Percentiles rank a stretch among this genome's conserved stretches.
Conservation (phyloP, 2,329 filamentous ascomycete genomes). For the Calonectria pseudoreteaudii region DNA sequence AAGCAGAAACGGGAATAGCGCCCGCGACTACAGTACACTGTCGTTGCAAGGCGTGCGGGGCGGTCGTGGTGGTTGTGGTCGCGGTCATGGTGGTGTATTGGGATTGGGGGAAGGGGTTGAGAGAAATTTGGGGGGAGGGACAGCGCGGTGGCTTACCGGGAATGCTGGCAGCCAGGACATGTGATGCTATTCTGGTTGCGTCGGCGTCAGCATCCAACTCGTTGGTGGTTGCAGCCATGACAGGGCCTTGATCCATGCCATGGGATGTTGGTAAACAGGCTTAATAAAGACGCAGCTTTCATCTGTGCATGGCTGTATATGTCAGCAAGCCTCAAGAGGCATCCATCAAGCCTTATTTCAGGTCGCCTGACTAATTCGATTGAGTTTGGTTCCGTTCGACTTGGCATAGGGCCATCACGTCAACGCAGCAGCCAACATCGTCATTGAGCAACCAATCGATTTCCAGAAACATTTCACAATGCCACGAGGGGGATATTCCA, state of each 20-base stretch:
- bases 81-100: background rate
- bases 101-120: constrained; percentile 1
- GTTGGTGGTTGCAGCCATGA: background rate
- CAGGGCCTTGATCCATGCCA: background rate
- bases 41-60: background rate
- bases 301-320: background rate
- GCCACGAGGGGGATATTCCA: background rate
- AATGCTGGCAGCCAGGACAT: background rate
- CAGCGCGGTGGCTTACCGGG: background rate
- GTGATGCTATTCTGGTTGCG: background rate
- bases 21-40: background rate
- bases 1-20: constrained; percentile 37
- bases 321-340: background rate
- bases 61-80: no score
- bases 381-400: background rate
- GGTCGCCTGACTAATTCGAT: background rate
- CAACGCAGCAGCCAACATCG: background rate
- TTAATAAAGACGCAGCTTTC: background rate
- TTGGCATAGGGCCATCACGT: background rate
- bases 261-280: no score
- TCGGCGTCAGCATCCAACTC: background rate
- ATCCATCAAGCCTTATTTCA: background rate
- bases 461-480: background rate
- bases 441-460: background rate
- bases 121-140: background rate